Evolutionary conservation across 83 land plant species (phyloP), one percentile per base, ranked within the genome.

Genomic region (Picea abies): DNA sequence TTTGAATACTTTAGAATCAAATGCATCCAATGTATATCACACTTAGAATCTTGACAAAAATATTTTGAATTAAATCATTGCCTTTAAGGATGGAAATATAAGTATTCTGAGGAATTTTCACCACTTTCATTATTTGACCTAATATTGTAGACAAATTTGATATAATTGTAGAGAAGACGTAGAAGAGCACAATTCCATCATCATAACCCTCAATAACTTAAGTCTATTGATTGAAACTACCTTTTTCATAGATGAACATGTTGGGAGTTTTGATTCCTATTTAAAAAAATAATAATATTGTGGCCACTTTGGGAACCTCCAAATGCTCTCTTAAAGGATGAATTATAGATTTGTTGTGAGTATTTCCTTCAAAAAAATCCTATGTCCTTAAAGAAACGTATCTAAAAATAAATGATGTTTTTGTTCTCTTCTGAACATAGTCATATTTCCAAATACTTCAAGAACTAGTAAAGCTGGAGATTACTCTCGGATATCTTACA

Each of bases 111-210:
- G 66, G 79, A 23, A 94, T 0, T 72, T 37, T 84, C 1, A 89
- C 87, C 44, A 94, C 90, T 79, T 83, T 87, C 3, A 97, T 17
- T 5, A 60, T 20, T 66, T 95, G 92, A 35, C 88, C 89, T 64
- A 79, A 44, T 23, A 78, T 75, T 4, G 65, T 68, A 1, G 79
- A 60, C 96, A 97, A 94, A 29, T 78, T 67, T 4, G 82, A 23
- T 58, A 92, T 87, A 22, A 93, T 82, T 0, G 92, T 92, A 58
- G 88, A 77, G 83, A 95, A 86, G 83, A 95, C 95, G 32, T 65
- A 85, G 87, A 86, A 78, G 63, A 95, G 95, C 85, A 97, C 98
- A 9, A 96, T 97, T 58, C 99, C 99, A 88, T 97, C 99, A 16
- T 97, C 98, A 81, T 97, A 97, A 22, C 96, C 99, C 49, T 91